Base-by-base conservation (phyloP, 1,139 yeast genomes). In the Blastobotrys elegans region DNA sequence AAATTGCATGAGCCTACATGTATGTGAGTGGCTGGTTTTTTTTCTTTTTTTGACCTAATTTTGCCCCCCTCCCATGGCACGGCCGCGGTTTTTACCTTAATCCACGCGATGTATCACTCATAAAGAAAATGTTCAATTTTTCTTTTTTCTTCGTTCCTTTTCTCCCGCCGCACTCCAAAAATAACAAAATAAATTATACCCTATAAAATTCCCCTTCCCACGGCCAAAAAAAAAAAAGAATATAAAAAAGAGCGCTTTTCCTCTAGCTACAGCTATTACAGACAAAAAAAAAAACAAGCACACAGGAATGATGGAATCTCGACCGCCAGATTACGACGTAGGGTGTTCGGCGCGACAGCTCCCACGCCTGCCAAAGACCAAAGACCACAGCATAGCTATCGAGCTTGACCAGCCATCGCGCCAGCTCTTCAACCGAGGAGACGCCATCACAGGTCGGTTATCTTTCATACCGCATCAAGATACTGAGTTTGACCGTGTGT, bases 401-500 rank as follows among this genome's bases (percentile, higher is more conserved):
- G 33, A 35, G 11, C 30, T 46, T 18, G 48, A 46, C 32, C 48
- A 46, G 24, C 33, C 14, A n/a, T 31, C 29, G 10, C 10, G n/a
- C 5, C 26, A 17, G 21, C 8, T 31, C 1, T 47, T 44, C 32
- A 47, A 47, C 39, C 34, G 50, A 11, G 50, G 50, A 10, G 48
- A 47, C 16, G 45, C 48, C 4, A 40, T 47, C 24, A 44, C 47
- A 6, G 50, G 50, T n/a, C 20, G 47, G n/a, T 18, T 47, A 14
- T n/a, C 7, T 4, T 39, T 47, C 30, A 26, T 24, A 13, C 50
- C 50, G 2, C 11, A 22, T 18, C 18, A 35, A 27, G 45, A 47
- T 29, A 32, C 30, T 4, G 35, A 38, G 20, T 44, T 47, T 40
- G 50, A 44, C 24, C 38, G 43, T 11, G 40, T 47, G 18, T 42